Evolutionary conservation across 148 eudicot genomes (phyloP).

Genomic region (Polygonum aviculare): DNA sequence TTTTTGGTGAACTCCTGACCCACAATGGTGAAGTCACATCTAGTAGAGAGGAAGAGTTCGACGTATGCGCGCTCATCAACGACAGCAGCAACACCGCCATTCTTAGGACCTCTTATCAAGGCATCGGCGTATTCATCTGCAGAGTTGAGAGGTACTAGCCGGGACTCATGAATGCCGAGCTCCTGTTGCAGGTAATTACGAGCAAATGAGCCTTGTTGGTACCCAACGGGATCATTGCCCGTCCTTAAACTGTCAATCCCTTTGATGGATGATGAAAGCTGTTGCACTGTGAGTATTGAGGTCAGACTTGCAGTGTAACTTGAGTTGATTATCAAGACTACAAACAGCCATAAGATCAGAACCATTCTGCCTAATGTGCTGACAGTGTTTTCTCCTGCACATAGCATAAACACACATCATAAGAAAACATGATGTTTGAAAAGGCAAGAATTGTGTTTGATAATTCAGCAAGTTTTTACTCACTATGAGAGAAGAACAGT

Average conservation of each 20-base stretch:
- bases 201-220: slow-evolving; percentile 8
- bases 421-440: background rate
- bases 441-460: background rate
- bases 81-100: slow-evolving; percentile 9
- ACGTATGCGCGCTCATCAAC: slow-evolving; percentile 11
- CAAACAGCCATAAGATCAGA: slow-evolving; percentile 12
- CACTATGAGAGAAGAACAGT: slow-evolving; percentile 10
- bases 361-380: slow-evolving; percentile 10
- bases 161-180: slow-evolving; percentile 8
- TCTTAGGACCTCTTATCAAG: background rate
- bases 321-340: slow-evolving; percentile 6
- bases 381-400: slow-evolving; percentile 11
- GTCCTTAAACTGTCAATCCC: slow-evolving; percentile 11
- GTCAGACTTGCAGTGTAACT: slow-evolving; percentile 13
- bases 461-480: background rate
- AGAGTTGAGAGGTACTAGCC: slow-evolving; percentile 5
- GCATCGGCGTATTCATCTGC: slow-evolving; percentile 6
- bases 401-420: background rate
- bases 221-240: background rate
- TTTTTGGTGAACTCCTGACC: slow-evolving; percentile 15
- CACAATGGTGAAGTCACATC: slow-evolving; percentile 11
- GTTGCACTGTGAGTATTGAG: slow-evolving; percentile 11
- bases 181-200: slow-evolving; percentile 1
- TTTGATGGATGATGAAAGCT: slow-evolving; percentile 5
- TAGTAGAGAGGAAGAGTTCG: slow-evolving; percentile 6